phyloP scores from a whole-genome alignment of 2,329 filamentous ascomycete species.

The Hypoxylon sp. region DNA sequence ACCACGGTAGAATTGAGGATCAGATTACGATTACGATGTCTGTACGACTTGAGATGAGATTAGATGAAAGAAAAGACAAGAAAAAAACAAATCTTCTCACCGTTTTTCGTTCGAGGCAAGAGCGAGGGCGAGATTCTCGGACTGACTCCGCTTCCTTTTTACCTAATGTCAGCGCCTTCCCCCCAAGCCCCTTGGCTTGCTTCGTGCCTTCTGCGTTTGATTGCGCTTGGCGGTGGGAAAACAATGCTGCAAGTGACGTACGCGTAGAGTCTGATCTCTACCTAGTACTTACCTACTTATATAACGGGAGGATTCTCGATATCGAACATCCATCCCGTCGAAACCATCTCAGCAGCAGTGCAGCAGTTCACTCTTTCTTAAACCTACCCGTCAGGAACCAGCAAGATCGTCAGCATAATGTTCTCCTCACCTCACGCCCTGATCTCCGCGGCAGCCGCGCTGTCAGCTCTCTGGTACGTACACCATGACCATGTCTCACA shows the following conservation, averaged over 20 bases:
- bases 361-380: background rate
- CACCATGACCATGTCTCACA: background rate
- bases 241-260: constrained; percentile 3
- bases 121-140: background rate
- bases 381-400: background rate
- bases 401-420: constrained; percentile 33
- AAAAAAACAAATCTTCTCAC: background rate
- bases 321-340: background rate
- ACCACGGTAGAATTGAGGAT: constrained; percentile 6
- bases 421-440: constrained; percentile 30
- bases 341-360: constrained; percentile 7
- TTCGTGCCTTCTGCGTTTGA: constrained; percentile 14
- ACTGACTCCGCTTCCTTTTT: background rate
- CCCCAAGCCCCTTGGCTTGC: constrained; percentile 17
- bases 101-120: constrained; percentile 15
- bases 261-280: too few relatives aligned
- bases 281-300: too few relatives aligned
- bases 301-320: constrained; percentile 6
- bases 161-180: constrained; percentile 6
- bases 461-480: constrained; percentile 44
- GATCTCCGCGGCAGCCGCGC: constrained; percentile 29
- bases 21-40: too few relatives aligned
- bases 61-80: background rate
- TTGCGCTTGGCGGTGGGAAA: constrained; percentile 19
- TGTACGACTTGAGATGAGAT: constrained; percentile 14